These are phyloP conservation scores for Candida easanensis DNA, from an alignment of 805 yeast genomes.

Conservation along the genomic window DNA sequence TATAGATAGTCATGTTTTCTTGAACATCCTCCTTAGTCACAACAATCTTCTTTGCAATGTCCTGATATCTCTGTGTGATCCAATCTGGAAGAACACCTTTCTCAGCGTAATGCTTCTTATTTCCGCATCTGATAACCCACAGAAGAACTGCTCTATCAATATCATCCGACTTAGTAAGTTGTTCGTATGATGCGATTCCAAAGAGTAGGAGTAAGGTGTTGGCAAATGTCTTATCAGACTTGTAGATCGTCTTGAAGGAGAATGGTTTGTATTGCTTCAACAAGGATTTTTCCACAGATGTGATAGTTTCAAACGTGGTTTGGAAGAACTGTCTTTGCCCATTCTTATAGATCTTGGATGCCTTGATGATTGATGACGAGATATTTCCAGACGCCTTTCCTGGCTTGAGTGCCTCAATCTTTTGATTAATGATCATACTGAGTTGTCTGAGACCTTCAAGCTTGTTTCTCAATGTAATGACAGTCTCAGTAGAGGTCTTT, in stretches of 20 bases:
- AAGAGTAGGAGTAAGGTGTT: conserved; percentile 53
- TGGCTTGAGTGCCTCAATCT: conserved; percentile 38
- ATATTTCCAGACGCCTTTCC: conserved; percentile 22
- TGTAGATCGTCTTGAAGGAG: conserved; percentile 56
- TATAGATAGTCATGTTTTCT: conserved; percentile 52
- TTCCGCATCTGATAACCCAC: conserved; percentile 61
- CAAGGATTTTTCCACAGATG: conserved; percentile 44
- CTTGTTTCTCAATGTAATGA: conserved; percentile 48
- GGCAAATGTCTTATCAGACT: conserved; percentile 50
- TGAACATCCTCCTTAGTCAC: conserved; percentile 52
- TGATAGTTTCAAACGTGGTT: conserved; percentile 41
- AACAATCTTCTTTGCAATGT: conserved; percentile 34
- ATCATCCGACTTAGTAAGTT: conserved; percentile 42
- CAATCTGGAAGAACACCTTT: conserved; percentile 45
- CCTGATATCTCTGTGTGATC: conserved; percentile 39
- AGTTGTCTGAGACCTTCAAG: conserved; percentile 61
- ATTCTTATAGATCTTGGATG: conserved; percentile 44
- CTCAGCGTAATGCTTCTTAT: conserved; percentile 34
- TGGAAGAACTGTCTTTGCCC: conserved; percentile 50
- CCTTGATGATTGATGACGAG: conserved; percentile 26
- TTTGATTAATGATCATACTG: conserved; percentile 48
- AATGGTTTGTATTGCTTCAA: conserved; percentile 43
- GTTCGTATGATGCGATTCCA: conserved; percentile 56
- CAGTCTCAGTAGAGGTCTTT: conserved; percentile 46
- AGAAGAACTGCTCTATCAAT: conserved; percentile 58